phyloP scores from a whole-genome alignment of 495 filamentous ascomycete species.

The Rhypophila decipiens region DNA sequence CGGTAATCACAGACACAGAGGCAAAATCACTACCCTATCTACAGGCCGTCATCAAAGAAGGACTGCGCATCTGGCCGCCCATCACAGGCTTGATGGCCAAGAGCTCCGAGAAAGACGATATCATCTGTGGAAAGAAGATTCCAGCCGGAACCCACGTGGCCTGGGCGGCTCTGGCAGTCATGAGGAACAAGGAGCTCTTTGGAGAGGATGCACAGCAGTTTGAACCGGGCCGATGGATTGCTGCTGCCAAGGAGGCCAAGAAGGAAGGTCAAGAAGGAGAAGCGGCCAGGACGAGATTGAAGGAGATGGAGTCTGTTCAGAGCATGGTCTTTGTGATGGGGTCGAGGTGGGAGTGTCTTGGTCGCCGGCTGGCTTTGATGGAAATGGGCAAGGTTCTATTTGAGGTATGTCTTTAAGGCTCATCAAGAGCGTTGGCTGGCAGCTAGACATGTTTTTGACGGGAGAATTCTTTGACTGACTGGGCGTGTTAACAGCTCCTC shows the following conservation, averaged over 20 bases:
- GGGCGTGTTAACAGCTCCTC: no score
- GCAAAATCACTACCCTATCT: slow-evolving; percentile 43
- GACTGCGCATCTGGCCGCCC: slow-evolving; percentile 50
- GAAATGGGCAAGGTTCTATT: slow-evolving; percentile 47
- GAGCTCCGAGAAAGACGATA: slow-evolving; percentile 10
- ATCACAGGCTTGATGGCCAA: slow-evolving; percentile 26
- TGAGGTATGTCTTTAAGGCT: slow-evolving; percentile 29
- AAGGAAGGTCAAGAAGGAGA: no score
- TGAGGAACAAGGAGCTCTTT: slow-evolving; percentile 45
- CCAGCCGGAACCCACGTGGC: slow-evolving; percentile 11
- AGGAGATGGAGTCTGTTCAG: slow-evolving; percentile 42
- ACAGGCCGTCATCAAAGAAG: slow-evolving; percentile 50
- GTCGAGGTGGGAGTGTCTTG: slow-evolving; percentile 43
- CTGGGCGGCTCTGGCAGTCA: slow-evolving; percentile 26
- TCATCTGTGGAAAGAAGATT: slow-evolving; percentile 11
- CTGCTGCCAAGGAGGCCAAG: no score
- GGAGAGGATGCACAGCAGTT: slow-evolving; percentile 40
- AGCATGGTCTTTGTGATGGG: slow-evolving; percentile 51
- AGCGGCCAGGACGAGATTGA: slow-evolving; percentile 32
- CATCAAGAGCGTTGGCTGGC: background rate
- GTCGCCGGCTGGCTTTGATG: slow-evolving; percentile 49
- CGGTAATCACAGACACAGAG: slow-evolving; percentile 22
- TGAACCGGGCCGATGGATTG: slow-evolving; percentile 36
- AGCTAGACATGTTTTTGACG: no score
- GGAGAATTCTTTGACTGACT: no score